Conservation (phyloP, 2,329 filamentous ascomycete species). For the Phialophora tarda region DNA sequence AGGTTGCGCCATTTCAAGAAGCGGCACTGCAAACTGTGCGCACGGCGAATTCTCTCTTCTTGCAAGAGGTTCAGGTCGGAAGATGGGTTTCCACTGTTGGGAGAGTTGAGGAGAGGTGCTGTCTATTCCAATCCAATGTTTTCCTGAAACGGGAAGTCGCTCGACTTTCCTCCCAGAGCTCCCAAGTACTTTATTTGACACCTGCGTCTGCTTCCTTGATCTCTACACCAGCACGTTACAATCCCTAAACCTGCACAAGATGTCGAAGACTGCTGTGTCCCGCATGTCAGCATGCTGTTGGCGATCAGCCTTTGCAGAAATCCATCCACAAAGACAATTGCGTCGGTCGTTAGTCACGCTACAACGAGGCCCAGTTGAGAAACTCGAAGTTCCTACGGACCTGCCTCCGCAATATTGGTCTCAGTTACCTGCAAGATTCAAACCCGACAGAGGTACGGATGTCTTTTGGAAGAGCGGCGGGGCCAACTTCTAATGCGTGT, state of each 20-base stretch:
- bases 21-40: slow-evolving; percentile 1
- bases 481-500: slow-evolving; percentile 10
- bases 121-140: background rate
- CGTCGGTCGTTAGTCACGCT: slow-evolving; percentile 59
- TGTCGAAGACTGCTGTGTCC: slow-evolving; percentile 63
- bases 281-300: slow-evolving; percentile 73
- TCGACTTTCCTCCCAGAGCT: slow-evolving; percentile 17
- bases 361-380: slow-evolving; percentile 52
- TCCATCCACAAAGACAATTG: slow-evolving; percentile 57
- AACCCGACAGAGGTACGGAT: slow-evolving; percentile 47
- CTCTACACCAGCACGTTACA: background rate
- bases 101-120: background rate
- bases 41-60: background rate
- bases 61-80: background rate
- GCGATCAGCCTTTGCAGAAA: slow-evolving; percentile 67
- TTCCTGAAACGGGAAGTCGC: slow-evolving; percentile 12
- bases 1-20: slow-evolving; percentile 46
- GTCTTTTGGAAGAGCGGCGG: background rate
- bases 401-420: slow-evolving; percentile 51
- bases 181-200: background rate
- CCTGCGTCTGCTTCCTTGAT: background rate
- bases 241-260: slow-evolving; percentile 45
- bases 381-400: slow-evolving; percentile 49
- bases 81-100: background rate
- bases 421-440: slow-evolving; percentile 49